A percentile compares a stretch with the other conserved stretches of the same genome.
Conservation (phyloP, 148 eudicot genomes). For the Dianthus caryophyllus region DNA sequence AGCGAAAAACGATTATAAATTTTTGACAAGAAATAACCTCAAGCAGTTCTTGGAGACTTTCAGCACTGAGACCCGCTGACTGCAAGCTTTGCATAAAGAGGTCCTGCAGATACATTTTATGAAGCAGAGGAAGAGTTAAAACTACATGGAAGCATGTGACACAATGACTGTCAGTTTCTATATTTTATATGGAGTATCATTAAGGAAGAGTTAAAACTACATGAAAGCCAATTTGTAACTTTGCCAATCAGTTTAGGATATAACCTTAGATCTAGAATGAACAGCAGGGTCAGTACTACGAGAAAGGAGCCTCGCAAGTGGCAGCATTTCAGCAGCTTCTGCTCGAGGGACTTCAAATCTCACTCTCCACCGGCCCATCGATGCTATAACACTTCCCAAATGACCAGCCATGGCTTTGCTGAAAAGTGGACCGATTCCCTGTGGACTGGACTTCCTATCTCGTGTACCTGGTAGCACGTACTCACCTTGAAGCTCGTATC, state of each 20-base stretch:
- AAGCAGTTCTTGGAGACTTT: conserved; percentile 77
- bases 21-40: conserved; percentile 42
- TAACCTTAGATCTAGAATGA: conserved; percentile 91
- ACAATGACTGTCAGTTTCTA: too few relatives aligned
- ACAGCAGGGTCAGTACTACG: conserved; percentile 96
- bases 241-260: conserved; percentile 8
- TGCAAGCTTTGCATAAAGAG: conserved; percentile 89
- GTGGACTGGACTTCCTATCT: conserved; percentile 58
- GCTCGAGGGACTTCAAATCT: conserved; percentile 97
- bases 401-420: conserved; percentile 88
- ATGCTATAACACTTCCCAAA: conserved; percentile 81
- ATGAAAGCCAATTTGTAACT: background rate
- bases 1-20: background rate
- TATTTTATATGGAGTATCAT: too few relatives aligned
- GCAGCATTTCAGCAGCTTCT: conserved; percentile 99
- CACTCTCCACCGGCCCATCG: conserved; percentile 99
- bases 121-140: conserved; percentile 1
- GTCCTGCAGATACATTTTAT: conserved; percentile 49
- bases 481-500: conserved; percentile 97
- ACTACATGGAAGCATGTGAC: background rate
- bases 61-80: conserved; percentile 63
- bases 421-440: conserved; percentile 66
- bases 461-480: conserved; percentile 94
- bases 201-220: too few relatives aligned
- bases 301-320: conserved; percentile 97